phyloP scores from a whole-genome alignment of 768 basidiomycete species.

The Russula sp. region DNA sequence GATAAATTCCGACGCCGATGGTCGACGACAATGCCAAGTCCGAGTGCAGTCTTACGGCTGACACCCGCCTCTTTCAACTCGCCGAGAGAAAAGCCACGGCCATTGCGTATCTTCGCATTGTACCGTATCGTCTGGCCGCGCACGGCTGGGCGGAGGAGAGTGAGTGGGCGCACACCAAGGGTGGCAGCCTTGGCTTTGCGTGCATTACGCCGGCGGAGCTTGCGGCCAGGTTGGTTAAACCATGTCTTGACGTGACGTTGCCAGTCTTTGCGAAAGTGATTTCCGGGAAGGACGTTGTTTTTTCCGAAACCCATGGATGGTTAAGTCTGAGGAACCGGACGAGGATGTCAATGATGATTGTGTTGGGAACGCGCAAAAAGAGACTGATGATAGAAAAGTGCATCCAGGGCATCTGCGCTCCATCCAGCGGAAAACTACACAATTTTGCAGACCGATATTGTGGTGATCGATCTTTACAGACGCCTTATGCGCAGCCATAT shows the following conservation, averaged over 20 bases:
- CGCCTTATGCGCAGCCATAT: neutral
- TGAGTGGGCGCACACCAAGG: constrained; percentile 88
- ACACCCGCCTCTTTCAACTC: constrained; percentile 97
- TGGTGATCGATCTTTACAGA: neutral
- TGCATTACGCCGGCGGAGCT: constrained; percentile 90
- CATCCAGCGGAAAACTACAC: constrained; percentile 30
- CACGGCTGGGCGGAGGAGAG: constrained; percentile 93
- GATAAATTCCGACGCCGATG: constrained; percentile 95
- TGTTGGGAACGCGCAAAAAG: constrained; percentile 5
- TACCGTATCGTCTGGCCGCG: constrained; percentile 95
- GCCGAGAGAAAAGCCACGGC: constrained; percentile 90
- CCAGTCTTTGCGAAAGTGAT: constrained; percentile 99
- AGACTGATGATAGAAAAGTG: neutral
- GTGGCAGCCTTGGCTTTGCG: constrained; percentile 87
- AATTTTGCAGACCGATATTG: constrained; percentile 1
- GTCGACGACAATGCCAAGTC: constrained; percentile 94
- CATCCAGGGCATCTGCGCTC: constrained; percentile 17
- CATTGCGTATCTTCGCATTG: constrained; percentile 96
- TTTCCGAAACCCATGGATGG: constrained; percentile 69
- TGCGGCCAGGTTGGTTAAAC: constrained; percentile 99
- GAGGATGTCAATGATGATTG: constrained; percentile 29
- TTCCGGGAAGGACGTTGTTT: constrained; percentile 89
- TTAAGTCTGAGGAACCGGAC: constrained; percentile 40
- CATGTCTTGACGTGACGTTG: constrained; percentile 93
- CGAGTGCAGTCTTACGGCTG: constrained; percentile 87